These are phyloP conservation scores for Thermothelomyces thermophilus DNA, from an alignment of 2,329 filamentous ascomycete species.

Conservation along the genomic window DNA sequence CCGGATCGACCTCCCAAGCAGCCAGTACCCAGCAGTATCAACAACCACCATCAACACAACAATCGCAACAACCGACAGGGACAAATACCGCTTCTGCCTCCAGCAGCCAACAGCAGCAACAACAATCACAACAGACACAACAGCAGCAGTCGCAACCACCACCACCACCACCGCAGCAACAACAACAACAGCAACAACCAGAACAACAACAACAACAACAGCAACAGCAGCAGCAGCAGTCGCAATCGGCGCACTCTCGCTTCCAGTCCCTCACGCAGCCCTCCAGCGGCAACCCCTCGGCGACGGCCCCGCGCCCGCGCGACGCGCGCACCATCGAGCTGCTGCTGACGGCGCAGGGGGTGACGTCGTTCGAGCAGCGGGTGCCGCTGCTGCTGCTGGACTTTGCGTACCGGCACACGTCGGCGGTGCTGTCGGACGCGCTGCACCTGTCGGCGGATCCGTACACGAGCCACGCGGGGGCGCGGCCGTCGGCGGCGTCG, in stretches of 20 bases:
- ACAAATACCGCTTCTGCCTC: constrained; percentile 27
- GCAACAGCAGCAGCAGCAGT: constrained; percentile 18
- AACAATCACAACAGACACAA: constrained; percentile 17
- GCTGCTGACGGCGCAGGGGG: constrained; percentile 70
- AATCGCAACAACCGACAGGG: constrained; percentile 13
- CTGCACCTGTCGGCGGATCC: constrained; percentile 63
- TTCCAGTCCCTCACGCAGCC: not conserved
- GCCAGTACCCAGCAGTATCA: constrained; percentile 13
- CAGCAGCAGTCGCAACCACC: constrained; percentile 7
- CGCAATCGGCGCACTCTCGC: constrained; percentile 6
- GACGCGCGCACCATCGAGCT: constrained; percentile 76
- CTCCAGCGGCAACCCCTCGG: not conserved
- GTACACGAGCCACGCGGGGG: constrained; percentile 53
- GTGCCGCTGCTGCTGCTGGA: constrained; percentile 78
- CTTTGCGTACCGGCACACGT: constrained; percentile 79
- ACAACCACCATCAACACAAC: constrained; percentile 27
- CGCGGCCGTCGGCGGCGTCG: constrained; percentile 42
- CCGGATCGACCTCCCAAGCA: constrained; percentile 22
- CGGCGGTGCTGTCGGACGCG: constrained; percentile 63
- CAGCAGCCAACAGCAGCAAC: constrained; percentile 1
- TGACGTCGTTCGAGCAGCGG: constrained; percentile 72
- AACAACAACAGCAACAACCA: not conserved
- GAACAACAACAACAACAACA: not conserved
- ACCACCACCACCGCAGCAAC: constrained; percentile 1
- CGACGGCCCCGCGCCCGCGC: constrained; percentile 55